A percentile compares a stretch with the other conserved stretches of the same genome.
These are phyloP conservation scores for Scytalidium lignicola DNA, from an alignment of 2,329 filamentous ascomycete genomes.

Conservation along the genomic window DNA sequence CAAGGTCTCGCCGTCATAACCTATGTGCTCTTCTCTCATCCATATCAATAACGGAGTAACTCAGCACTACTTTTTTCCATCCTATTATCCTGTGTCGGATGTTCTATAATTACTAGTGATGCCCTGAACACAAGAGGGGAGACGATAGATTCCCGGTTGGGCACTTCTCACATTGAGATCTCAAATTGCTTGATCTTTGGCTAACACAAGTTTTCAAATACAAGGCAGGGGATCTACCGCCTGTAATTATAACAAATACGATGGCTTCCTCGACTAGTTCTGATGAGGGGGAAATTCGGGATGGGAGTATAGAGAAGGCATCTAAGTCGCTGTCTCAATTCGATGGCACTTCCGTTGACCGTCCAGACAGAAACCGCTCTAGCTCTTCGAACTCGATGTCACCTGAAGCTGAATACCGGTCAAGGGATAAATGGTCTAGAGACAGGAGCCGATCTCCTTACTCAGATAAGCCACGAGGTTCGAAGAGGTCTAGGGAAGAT, in stretches of 20 bases:
- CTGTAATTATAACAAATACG: constrained; percentile 18
- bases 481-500: constrained; percentile 63
- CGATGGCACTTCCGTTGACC: constrained; percentile 85
- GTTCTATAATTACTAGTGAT: constrained; percentile 11
- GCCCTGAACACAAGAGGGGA: constrained; percentile 25
- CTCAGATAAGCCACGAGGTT: constrained; percentile 41
- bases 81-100: background rate
- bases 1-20: background rate
- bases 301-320: constrained; percentile 78
- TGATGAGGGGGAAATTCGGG: constrained; percentile 83
- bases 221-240: constrained; percentile 29
- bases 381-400: constrained; percentile 29
- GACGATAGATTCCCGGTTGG: constrained; percentile 32
- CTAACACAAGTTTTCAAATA: constrained; percentile 29
- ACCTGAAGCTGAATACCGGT: constrained; percentile 37
- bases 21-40: no score
- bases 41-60: background rate
- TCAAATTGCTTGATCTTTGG: constrained; percentile 26
- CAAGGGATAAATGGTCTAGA: constrained; percentile 36
- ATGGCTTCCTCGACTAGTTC: constrained; percentile 59
- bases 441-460: constrained; percentile 54
- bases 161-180: constrained; percentile 32
- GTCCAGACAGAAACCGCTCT: constrained; percentile 71
- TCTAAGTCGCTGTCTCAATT: constrained; percentile 74
- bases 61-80: background rate